Evolutionary conservation across 495 filamentous ascomycete genomes (phyloP), one percentile per base, ranked within the genome.

Genomic region (Penicillium pancosmium): DNA sequence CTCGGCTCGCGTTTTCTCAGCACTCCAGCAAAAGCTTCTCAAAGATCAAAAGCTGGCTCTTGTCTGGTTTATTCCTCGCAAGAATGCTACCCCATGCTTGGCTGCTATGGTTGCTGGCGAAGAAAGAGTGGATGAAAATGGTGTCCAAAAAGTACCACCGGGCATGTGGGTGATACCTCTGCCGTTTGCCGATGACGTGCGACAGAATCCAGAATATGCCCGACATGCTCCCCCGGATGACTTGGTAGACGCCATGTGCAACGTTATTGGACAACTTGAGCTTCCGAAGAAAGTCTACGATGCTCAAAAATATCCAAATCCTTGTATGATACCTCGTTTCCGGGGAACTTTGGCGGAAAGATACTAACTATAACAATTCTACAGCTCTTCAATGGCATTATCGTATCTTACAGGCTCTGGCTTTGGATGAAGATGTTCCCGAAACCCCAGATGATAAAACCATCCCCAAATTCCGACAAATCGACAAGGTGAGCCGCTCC

Each of bases 301-400:
- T 56, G 92, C 93, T 15, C 71, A 76, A 3, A 93, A 89, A 68
- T 98, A 98, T 67, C 91, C 95, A 0, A 99, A 99, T 63, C 94
- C 95, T 40, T 72, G 78, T 81, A 64, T 52, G 78, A 57, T 50
- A 54, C 4, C 10, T 4, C 44, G 15, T 31, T 34, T 15, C 4
- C 13, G 15, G 4, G 43, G 0, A 16, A n/a, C 3, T 15, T 16
- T 9, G 35, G 35, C 15, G 6, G 10, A n/a, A 19, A 35, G 9
- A 10, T 18, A 12, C 16, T 19, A 3, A 52, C 51, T 53, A 59
- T 70, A 36, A 67, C 43, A 48, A 25, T 25, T 15, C 5, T 3
- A 10, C 50, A 61, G 84, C 88, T 1, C 82, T 99, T 52, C 95
- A 99, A 79, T 99, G 95, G 95, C 93, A 97, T 73, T 99, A 98